phyloP scores from a whole-genome alignment of 495 filamentous ascomycete genomes.

The Xylaria longipes region DNA sequence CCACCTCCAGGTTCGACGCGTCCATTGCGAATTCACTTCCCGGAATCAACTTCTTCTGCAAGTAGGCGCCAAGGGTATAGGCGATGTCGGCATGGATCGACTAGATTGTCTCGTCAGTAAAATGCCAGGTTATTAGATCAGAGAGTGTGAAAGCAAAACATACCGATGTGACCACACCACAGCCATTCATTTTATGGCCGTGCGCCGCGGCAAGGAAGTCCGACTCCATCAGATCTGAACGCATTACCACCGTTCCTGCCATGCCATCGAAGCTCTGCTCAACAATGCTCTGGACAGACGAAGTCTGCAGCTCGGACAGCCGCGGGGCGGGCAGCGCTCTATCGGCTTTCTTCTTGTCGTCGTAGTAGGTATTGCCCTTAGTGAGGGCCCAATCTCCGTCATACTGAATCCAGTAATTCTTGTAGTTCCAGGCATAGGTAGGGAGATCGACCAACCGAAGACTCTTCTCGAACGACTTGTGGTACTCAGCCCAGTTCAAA shows the following conservation, averaged over 20 bases:
- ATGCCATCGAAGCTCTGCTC: background rate
- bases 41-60: conserved; percentile 55
- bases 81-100: conserved; percentile 67
- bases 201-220: conserved; percentile 60
- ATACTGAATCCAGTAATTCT: background rate
- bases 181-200: conserved; percentile 57
- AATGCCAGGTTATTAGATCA: conserved; percentile 16
- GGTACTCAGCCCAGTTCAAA: background rate
- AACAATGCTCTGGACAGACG: background rate
- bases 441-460: background rate
- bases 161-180: conserved; percentile 35
- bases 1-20: conserved; percentile 59
- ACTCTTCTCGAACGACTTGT: background rate
- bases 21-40: too few relatives aligned
- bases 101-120: conserved; percentile 9
- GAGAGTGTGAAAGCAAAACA: background rate
- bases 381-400: conserved; percentile 50
- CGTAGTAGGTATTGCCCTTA: conserved; percentile 62
- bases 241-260: conserved; percentile 32
- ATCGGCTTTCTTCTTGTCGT: conserved; percentile 51
- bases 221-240: conserved; percentile 62
- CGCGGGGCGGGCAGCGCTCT: conserved; percentile 42
- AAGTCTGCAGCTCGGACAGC: conserved; percentile 26
- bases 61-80: conserved; percentile 63
- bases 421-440: background rate